These are phyloP conservation scores for Diplodia sapinea DNA, from an alignment of 2,329 filamentous ascomycete species.

Conservation along the genomic window DNA sequence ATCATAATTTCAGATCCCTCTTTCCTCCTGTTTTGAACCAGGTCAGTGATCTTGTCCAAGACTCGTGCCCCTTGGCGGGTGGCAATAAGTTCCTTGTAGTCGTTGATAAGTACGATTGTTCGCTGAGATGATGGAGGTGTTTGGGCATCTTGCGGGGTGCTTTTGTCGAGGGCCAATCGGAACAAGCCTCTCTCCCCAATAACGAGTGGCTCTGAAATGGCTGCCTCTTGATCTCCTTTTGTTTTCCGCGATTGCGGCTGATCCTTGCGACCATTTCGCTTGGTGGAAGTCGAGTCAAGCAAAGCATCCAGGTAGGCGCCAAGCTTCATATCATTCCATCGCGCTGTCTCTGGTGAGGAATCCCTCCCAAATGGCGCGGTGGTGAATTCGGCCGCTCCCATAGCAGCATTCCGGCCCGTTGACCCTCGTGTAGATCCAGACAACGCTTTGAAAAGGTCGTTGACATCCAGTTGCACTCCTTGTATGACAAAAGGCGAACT, in stretches of 20 bases:
- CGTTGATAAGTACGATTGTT: constrained; percentile 78
- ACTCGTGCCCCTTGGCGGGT: constrained; percentile 73
- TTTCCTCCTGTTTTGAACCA: constrained; percentile 74
- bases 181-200: constrained; percentile 1
- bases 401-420: background rate
- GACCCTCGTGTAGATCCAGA: background rate
- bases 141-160: background rate
- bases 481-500: background rate
- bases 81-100: constrained; percentile 78
- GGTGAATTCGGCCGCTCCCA: constrained; percentile 6
- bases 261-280: constrained; percentile 34
- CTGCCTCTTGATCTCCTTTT: constrained; percentile 33
- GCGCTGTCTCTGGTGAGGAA: constrained; percentile 31
- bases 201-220: constrained; percentile 35
- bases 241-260: too few species aligned
- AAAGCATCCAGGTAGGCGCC: constrained; percentile 43
- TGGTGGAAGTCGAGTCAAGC: constrained; percentile 42
- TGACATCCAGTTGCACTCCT: constrained; percentile 1
- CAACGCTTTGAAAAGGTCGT: constrained; percentile 4
- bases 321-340: constrained; percentile 48
- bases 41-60: constrained; percentile 70
- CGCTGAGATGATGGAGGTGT: background rate
- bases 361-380: background rate
- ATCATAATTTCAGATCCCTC: constrained; percentile 75
- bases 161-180: constrained; percentile 7